A percentile compares a stretch with the other conserved stretches of the same genome.
Conservation (phyloP, 352 stramenopile genomes). For the Aphanomyces invadans region DNA sequence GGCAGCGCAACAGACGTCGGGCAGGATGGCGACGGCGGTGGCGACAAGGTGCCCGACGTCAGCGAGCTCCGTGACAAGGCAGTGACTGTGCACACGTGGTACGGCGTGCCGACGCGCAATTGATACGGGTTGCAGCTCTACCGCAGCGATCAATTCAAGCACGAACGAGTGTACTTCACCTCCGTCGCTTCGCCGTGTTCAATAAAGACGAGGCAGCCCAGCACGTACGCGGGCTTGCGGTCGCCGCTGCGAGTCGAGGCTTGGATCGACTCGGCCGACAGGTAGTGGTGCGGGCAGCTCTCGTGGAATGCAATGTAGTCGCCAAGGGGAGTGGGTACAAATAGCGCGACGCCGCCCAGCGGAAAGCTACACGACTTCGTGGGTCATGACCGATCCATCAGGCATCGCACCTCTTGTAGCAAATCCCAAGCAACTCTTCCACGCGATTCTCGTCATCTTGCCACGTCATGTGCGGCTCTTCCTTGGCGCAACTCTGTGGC, state of each 20-base stretch:
- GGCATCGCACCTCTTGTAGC: constrained; percentile 45
- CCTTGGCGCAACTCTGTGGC: not conserved
- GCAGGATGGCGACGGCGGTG: constrained; percentile 6
- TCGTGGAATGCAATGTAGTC: constrained; percentile 84
- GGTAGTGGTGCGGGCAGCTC: constrained; percentile 70
- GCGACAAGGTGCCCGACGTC: not conserved
- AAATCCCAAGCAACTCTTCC: constrained; percentile 70
- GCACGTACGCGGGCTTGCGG: constrained; percentile 58
- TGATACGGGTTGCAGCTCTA: constrained; percentile 58
- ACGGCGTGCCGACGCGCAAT: constrained; percentile 56
- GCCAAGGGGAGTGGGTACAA: constrained; percentile 70
- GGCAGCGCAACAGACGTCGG: not conserved
- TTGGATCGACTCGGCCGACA: constrained; percentile 70
- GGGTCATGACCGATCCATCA: not conserved
- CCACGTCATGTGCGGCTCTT: not conserved
- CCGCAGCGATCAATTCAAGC: not conserved
- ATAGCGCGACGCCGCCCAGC: constrained; percentile 59
- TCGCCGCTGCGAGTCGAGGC: constrained; percentile 54
- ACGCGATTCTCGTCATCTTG: constrained; percentile 34
- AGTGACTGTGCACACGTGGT: constrained; percentile 66
- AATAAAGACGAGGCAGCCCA: constrained; percentile 77
- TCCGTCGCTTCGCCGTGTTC: constrained; percentile 61
- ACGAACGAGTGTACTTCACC: constrained; percentile 28
- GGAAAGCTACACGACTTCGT: constrained; percentile 35
- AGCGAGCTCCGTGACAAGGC: constrained; percentile 43